These are phyloP conservation scores for Ambrosia trifida DNA, from an alignment of 129 eudicot species.

Conservation along the genomic window DNA sequence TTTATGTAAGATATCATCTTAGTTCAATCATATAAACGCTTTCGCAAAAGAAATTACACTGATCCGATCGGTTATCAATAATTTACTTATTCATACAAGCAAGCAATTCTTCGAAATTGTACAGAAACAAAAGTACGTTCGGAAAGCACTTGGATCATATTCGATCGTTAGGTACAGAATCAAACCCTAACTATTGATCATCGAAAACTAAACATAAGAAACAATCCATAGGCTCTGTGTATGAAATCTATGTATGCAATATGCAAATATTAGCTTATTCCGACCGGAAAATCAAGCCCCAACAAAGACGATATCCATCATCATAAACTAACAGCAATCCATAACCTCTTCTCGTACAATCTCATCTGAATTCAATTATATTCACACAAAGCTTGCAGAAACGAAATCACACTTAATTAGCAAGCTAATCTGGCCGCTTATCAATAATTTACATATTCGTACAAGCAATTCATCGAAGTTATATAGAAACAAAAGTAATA, in stretches of 20 bases:
- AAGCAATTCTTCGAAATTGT: conserved; percentile 11
- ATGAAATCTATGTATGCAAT: no score
- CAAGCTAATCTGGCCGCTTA: not conserved
- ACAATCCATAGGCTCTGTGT: no score
- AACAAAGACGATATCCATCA: not conserved
- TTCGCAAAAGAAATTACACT: no score
- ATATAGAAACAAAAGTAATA: not conserved
- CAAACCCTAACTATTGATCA: no score
- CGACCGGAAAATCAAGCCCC: not conserved
- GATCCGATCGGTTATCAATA: not conserved
- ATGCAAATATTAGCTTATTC: not conserved
- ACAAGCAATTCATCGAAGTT: conserved; percentile 10
- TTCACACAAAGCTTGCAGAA: not conserved
- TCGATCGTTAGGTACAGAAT: not conserved
- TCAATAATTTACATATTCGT: conserved; percentile 9
- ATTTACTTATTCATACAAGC: conserved; percentile 18
- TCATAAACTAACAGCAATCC: not conserved
- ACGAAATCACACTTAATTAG: not conserved
- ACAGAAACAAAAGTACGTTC: not conserved
- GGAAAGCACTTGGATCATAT: not conserved
- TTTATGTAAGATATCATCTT: not conserved
- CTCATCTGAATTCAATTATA: not conserved
- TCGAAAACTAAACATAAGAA: no score
- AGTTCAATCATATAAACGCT: not conserved
- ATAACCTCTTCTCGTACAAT: no score